Evolutionary conservation across 1,284 basidiomycete genomes (phyloP).

Genomic region (Puccinia sorghi): DNA sequence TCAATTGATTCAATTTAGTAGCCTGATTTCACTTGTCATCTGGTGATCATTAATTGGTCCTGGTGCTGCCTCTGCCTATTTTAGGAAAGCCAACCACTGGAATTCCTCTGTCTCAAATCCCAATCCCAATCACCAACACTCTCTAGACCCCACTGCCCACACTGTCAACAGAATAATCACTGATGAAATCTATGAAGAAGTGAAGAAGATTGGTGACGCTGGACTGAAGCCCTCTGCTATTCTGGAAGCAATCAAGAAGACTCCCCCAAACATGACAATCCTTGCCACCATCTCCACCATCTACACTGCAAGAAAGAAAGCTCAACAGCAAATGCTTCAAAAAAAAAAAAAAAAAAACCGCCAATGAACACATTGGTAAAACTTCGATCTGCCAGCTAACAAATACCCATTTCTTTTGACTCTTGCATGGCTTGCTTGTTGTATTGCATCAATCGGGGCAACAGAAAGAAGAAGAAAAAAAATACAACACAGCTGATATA

Average conservation of each 20-base stretch:
- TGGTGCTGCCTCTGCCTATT: not conserved
- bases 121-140: not conserved
- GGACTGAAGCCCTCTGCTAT: not conserved
- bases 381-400: too few species aligned
- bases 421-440: too few species aligned
- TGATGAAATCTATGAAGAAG: not conserved
- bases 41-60: too few species aligned
- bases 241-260: not conserved
- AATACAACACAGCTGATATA: too few species aligned
- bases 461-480: too few species aligned
- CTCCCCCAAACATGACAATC: not conserved
- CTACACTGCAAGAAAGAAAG: too few species aligned
- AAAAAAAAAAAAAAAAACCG: too few species aligned
- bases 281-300: conserved; percentile 1
- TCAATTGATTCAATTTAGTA: too few species aligned
- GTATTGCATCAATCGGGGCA: too few species aligned
- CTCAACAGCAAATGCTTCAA: conserved; percentile 3
- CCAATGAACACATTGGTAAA: too few species aligned
- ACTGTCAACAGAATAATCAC: not conserved
- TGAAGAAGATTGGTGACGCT: not conserved
- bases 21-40: too few species aligned
- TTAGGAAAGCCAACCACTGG: not conserved
- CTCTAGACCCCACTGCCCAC: not conserved
- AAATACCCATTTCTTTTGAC: too few species aligned
- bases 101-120: not conserved